These are phyloP conservation scores for Leptographium wingfieldii DNA, from an alignment of 2,329 filamentous ascomycete species.

Conservation along the genomic window DNA sequence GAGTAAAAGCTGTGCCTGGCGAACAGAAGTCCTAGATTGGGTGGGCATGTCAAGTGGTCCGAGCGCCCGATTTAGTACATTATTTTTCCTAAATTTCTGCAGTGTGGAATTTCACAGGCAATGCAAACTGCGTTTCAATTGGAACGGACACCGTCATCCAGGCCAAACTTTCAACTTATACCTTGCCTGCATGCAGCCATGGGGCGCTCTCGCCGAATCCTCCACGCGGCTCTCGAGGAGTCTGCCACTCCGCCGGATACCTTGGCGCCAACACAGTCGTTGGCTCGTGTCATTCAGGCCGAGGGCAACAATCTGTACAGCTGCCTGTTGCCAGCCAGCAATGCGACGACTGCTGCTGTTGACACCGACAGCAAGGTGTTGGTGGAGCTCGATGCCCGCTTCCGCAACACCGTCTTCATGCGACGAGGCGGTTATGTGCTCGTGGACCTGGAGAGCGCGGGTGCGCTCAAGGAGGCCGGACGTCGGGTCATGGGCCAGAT, in stretches of 20 bases:
- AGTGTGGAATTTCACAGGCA: neutral
- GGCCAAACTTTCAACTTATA: neutral
- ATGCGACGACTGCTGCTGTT: constrained; percentile 18
- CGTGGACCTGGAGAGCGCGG: constrained; percentile 47
- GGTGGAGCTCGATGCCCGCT: constrained; percentile 67
- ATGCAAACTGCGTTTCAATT: neutral
- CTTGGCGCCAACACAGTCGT: constrained; percentile 48
- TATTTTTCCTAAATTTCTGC: too few relatives aligned
- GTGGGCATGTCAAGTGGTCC: neutral
- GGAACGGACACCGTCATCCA: neutral
- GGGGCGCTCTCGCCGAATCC: constrained; percentile 62
- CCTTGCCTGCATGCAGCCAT: constrained; percentile 28
- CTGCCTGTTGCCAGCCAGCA: constrained; percentile 51
- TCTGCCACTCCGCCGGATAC: constrained; percentile 43
- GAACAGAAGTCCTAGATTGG: too few relatives aligned
- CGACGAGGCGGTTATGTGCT: constrained; percentile 80
- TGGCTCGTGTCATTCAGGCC: constrained; percentile 69
- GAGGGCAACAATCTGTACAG: constrained; percentile 85
- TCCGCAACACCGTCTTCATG: constrained; percentile 90
- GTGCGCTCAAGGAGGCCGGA: constrained; percentile 49
- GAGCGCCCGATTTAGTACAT: neutral
- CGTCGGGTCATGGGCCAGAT: constrained; percentile 83
- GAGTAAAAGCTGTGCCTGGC: too few relatives aligned
- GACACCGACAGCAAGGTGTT: constrained; percentile 30
- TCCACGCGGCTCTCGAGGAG: constrained; percentile 67